Percentiles rank a stretch among this genome's conserved stretches.
Evolutionary conservation across 805 yeast species (phyloP).

Genomic region (Metschnikowia continentalis): DNA sequence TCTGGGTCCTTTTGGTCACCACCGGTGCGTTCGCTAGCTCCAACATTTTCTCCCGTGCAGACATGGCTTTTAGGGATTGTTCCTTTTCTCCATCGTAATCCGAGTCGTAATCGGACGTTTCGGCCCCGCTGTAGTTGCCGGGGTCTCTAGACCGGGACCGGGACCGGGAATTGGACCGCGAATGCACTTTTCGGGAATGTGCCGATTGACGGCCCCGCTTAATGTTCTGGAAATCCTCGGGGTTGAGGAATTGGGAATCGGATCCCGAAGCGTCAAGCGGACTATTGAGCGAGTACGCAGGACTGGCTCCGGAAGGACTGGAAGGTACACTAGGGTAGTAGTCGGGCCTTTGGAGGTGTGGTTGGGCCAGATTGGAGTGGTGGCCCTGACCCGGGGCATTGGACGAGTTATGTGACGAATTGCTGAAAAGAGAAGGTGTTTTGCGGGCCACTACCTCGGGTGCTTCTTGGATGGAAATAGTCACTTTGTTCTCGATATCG

Average conservation of each 20-base stretch:
- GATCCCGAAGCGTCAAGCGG: constrained; percentile 14
- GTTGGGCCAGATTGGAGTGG: neutral
- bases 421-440: constrained; percentile 56
- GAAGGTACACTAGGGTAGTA: constrained; percentile 2
- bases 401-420: constrained; percentile 40
- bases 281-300: constrained; percentile 7
- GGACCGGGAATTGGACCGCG: constrained; percentile 23
- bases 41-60: constrained; percentile 54
- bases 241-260: constrained; percentile 21
- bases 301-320: constrained; percentile 6
- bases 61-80: constrained; percentile 9
- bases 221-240: constrained; percentile 40
- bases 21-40: constrained; percentile 61
- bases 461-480: constrained; percentile 20
- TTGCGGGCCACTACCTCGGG: constrained; percentile 33
- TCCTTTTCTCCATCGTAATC: constrained; percentile 13
- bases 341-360: constrained; percentile 1
- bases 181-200: constrained; percentile 18
- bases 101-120: constrained; percentile 19
- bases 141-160: constrained; percentile 21
- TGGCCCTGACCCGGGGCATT: constrained; percentile 30
- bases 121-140: constrained; percentile 6
- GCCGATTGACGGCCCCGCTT: constrained; percentile 39
- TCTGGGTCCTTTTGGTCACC: constrained; percentile 54
- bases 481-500: constrained; percentile 13